phyloP scores from a whole-genome alignment of 2,329 filamentous ascomycete species.

The Rasamsonia emersonii region DNA sequence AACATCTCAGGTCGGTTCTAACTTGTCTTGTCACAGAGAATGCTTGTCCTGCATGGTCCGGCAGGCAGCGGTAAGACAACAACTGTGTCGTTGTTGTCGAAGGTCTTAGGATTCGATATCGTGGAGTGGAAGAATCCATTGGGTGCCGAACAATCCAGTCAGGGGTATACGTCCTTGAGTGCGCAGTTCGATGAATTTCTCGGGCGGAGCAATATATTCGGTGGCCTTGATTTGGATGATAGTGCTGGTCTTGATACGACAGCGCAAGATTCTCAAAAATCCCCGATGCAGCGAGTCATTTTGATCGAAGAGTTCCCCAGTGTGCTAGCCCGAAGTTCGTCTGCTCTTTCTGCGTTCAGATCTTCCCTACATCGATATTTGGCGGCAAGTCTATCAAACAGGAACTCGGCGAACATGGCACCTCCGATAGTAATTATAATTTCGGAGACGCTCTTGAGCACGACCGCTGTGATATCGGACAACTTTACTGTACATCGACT shows the following conservation, averaged over 20 bases:
- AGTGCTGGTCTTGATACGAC: conserved; percentile 4
- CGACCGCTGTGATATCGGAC: conserved; percentile 74
- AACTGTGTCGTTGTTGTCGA: conserved; percentile 68
- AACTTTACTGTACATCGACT: conserved; percentile 89
- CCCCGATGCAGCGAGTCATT: conserved; percentile 47
- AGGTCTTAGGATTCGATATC: conserved; percentile 66
- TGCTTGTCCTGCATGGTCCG: conserved; percentile 80
- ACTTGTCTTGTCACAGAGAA: conserved; percentile 44
- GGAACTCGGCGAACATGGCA: conserved; percentile 34
- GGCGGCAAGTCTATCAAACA: conserved; percentile 43
- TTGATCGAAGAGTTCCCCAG: conserved; percentile 77
- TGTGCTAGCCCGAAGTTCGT: conserved; percentile 59
- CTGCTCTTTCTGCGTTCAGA: conserved; percentile 61
- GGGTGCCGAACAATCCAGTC: conserved; percentile 49
- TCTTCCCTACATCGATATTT: conserved; percentile 67
- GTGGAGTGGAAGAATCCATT: conserved; percentile 87
- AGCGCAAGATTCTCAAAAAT: conserved; percentile 1
- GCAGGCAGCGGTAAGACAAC: conserved; percentile 92
- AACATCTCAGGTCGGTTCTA: conserved; percentile 1
- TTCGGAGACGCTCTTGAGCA: conserved; percentile 81
- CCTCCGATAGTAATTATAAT: conserved; percentile 81
- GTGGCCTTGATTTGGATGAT: conserved; percentile 51
- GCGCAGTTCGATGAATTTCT: conserved; percentile 90
- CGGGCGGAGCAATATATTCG: conserved; percentile 69
- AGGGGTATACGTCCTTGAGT: conserved; percentile 61